Conservation (phyloP, 176 grass and related monocot species). For the Avena insularis region DNA sequence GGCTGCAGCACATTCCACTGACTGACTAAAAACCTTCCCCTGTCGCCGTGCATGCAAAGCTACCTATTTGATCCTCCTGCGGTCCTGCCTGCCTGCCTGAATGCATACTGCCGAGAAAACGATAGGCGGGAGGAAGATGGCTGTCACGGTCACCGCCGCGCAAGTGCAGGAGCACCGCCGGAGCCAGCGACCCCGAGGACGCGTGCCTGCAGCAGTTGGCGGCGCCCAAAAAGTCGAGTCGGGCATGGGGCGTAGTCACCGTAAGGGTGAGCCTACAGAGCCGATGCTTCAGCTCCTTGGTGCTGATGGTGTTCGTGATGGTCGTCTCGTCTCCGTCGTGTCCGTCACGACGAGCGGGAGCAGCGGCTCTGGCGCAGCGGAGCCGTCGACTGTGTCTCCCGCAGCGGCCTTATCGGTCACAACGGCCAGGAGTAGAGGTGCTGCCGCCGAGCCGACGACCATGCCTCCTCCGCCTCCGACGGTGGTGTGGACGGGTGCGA, state of each 20-base stretch:
- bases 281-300: constrained; percentile 56
- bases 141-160: not conserved
- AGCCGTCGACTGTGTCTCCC: not conserved
- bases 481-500: constrained; percentile 45
- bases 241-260: constrained; percentile 30
- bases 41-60: not conserved
- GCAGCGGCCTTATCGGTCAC: constrained; percentile 9
- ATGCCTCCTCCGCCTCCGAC: not conserved
- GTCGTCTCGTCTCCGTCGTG: constrained; percentile 27
- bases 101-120: not conserved
- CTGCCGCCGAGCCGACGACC: not conserved
- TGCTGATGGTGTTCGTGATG: constrained; percentile 52
- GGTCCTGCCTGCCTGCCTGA: not conserved
- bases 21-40: not conserved
- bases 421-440: too few relatives aligned
- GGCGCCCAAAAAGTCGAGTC: not conserved
- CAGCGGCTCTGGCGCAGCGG: not conserved
- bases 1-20: constrained; percentile 33
- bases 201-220: constrained; percentile 7
- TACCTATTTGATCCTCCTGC: constrained; percentile 38
- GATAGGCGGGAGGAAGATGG: not conserved
- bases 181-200: constrained; percentile 1
- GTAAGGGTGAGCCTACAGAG: constrained; percentile 34
- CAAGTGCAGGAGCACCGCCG: not conserved
- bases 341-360: constrained; percentile 36